Percentiles rank a stretch among this genome's conserved stretches.
Evolutionary conservation across 176 grass and related monocot species (phyloP).

Genomic region (Rhipidocladum racemiflorum): DNA sequence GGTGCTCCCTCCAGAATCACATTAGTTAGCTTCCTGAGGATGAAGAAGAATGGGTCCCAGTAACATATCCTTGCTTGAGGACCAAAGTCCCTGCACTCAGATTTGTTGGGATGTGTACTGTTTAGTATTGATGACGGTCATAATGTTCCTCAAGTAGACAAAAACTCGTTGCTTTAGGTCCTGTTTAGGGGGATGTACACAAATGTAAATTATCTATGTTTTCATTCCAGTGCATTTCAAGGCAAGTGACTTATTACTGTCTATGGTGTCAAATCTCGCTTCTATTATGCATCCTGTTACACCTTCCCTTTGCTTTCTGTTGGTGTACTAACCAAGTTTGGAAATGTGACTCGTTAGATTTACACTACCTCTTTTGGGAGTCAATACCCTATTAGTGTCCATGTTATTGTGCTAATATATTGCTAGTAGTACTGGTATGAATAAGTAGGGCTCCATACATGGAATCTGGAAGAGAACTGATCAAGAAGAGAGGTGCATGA

Average conservation of each 20-base stretch:
- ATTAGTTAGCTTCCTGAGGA: conserved; percentile 62
- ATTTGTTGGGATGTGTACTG: neutral
- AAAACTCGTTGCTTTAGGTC: conserved; percentile 6
- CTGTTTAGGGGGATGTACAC: conserved; percentile 8
- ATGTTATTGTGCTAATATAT: too few relatives aligned
- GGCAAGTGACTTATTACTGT: neutral
- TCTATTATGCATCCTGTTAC: neutral
- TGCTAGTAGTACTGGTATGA: too few relatives aligned
- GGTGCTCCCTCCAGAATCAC: conserved; percentile 61
- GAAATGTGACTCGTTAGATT: too few relatives aligned
- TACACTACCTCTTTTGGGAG: too few relatives aligned
- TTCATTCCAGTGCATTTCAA: neutral
- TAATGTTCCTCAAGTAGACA: neutral
- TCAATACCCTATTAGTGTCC: too few relatives aligned
- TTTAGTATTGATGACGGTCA: neutral
- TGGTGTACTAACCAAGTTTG: neutral
- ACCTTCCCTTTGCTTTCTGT: neutral
- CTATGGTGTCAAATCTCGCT: neutral
- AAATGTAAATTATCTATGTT: conserved; percentile 38
- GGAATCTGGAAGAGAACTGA: too few relatives aligned
- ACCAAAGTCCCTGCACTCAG: too few relatives aligned
- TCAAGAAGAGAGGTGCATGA: too few relatives aligned
- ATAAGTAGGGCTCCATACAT: too few relatives aligned
- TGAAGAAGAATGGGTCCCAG: conserved; percentile 62
- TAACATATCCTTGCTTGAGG: conserved; percentile 3